phyloP scores from a whole-genome alignment of 2,329 filamentous ascomycete species.

The Amylocarpus encephaloides region DNA sequence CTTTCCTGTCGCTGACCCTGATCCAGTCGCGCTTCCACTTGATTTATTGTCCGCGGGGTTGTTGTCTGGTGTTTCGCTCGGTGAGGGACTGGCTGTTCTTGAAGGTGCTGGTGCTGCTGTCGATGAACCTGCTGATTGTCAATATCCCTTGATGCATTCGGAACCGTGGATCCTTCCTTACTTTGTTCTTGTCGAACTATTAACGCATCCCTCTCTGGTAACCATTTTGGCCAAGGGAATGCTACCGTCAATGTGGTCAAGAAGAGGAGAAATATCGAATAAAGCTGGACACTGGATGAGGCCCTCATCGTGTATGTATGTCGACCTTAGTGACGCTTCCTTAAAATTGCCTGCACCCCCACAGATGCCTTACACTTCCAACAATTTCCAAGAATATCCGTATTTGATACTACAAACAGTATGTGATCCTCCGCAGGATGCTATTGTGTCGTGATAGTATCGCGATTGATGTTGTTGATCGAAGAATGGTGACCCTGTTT shows the following conservation, averaged over 20 bases:
- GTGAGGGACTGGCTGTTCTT: slow-evolving; percentile 9
- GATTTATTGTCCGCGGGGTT: background rate
- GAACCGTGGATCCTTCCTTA: slow-evolving; percentile 8
- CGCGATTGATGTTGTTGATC: background rate
- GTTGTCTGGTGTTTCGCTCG: background rate
- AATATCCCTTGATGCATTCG: background rate
- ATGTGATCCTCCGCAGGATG: background rate
- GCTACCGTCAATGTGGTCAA: slow-evolving; percentile 36
- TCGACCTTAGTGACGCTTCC: slow-evolving; percentile 20
- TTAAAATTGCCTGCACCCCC: slow-evolving; percentile 2
- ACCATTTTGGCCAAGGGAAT: slow-evolving; percentile 51
- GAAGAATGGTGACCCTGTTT: slow-evolving; percentile 9
- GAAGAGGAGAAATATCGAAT: slow-evolving; percentile 46
- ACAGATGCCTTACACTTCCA: background rate
- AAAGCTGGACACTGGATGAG: slow-evolving; percentile 39
- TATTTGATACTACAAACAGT: background rate
- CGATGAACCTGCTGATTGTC: slow-evolving; percentile 8
- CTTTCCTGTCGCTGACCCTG: slow-evolving; percentile 5
- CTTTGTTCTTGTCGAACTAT: slow-evolving; percentile 41
- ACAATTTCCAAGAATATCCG: background rate
- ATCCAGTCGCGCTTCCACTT: background rate
- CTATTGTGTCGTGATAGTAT: slow-evolving; percentile 1
- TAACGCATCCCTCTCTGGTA: slow-evolving; percentile 47
- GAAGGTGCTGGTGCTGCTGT: slow-evolving; percentile 4
- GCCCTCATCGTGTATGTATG: slow-evolving; percentile 42